Conservation (phyloP, 257 asterid genomes). For the Schizonepeta tenuifolia region DNA sequence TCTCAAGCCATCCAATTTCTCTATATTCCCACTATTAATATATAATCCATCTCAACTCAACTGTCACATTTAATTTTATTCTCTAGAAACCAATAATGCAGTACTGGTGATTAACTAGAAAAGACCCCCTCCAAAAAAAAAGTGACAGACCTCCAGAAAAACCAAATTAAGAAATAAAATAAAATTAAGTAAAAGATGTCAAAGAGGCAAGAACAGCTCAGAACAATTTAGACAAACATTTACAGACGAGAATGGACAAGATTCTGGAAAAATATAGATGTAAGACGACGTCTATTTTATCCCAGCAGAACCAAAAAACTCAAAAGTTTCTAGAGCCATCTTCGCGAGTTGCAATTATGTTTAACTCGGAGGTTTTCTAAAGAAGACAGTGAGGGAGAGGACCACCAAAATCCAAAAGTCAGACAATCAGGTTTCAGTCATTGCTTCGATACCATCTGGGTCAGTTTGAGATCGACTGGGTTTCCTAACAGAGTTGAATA, state of each 20-base stretch:
- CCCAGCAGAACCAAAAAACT: background rate
- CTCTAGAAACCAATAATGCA: background rate
- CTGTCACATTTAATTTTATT: background rate
- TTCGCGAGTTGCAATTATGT: background rate
- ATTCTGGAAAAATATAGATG: background rate
- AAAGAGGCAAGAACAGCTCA: background rate
- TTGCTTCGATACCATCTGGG: slow-evolving; percentile 81
- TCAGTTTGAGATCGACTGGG: slow-evolving; percentile 55
- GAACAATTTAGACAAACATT: background rate
- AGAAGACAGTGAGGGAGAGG: background rate
- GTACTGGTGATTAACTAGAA: background rate
- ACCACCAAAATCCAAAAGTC: background rate
- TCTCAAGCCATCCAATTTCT: slow-evolving; percentile 27
- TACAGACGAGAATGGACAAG: slow-evolving; percentile 19
- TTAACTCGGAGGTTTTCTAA: background rate
- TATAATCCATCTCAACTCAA: background rate
- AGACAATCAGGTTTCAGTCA: slow-evolving; percentile 71
- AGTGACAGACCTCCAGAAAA: no score
- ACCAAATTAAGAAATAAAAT: background rate
- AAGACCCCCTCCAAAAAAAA: no score
- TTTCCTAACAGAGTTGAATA: slow-evolving; percentile 84
- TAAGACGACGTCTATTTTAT: background rate
- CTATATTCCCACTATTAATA: background rate
- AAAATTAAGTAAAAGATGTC: background rate
- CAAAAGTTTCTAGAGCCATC: slow-evolving; percentile 3